Evolutionary conservation across 257 asterid genomes (phyloP).

Genomic region (Scutellaria barbata): DNA sequence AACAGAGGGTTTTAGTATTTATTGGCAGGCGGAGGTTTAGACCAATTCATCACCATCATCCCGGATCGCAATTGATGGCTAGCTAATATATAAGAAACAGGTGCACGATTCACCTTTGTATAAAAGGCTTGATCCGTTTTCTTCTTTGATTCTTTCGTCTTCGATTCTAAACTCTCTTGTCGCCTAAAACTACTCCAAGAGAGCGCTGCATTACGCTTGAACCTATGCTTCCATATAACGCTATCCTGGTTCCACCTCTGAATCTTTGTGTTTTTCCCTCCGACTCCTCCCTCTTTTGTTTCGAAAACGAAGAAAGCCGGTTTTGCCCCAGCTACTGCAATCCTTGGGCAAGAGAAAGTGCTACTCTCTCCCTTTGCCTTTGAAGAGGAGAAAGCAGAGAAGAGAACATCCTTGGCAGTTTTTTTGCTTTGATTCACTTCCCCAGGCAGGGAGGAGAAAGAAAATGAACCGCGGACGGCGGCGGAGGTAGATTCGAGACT

Average conservation of each 20-base stretch:
- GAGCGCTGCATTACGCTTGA: constrained; percentile 33
- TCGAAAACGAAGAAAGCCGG: constrained; percentile 32
- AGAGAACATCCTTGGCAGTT: constrained; percentile 25
- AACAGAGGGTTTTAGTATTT: neutral
- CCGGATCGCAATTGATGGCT: constrained; percentile 29
- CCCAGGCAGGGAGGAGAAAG: constrained; percentile 31
- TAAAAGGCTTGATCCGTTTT: constrained; percentile 2
- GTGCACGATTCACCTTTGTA: constrained; percentile 23
- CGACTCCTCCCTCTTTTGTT: constrained; percentile 11
- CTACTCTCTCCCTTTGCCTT: constrained; percentile 33
- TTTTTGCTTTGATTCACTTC: neutral
- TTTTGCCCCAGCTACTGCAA: constrained; percentile 46
- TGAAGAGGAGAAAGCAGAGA: constrained; percentile 32
- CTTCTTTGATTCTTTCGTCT: neutral
- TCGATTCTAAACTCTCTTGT: constrained; percentile 23
- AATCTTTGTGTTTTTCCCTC: constrained; percentile 21
- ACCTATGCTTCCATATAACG: constrained; percentile 27
- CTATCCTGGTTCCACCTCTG: constrained; percentile 34
- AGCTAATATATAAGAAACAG: constrained; percentile 34
- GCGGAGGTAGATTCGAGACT: constrained; percentile 27
- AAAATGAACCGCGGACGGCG: constrained; percentile 20
- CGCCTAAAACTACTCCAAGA: constrained; percentile 27
- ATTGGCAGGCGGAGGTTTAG: constrained; percentile 18
- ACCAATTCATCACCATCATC: constrained; percentile 33
- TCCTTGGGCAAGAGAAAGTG: constrained; percentile 43